Conservation (phyloP, 106 monocot genomes). For the Dendrobium huoshanense region DNA sequence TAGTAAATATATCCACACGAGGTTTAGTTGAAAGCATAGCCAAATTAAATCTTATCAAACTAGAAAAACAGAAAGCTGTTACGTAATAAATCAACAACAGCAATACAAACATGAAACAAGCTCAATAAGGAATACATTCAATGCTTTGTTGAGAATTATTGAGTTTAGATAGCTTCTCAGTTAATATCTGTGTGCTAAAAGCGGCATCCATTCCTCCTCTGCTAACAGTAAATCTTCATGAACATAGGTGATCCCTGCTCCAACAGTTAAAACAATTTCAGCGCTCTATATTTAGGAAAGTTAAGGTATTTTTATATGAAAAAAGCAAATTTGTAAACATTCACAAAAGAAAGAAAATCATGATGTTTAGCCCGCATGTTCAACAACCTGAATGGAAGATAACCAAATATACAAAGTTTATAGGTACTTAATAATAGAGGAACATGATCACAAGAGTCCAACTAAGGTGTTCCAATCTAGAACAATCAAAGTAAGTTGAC, state of each 20-base stretch:
- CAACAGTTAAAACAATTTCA: constrained; percentile 3
- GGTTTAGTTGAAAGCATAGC: background rate
- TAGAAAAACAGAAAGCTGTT: background rate
- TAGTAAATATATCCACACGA: constrained; percentile 2
- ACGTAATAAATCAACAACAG: constrained; percentile 5
- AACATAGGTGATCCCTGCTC: constrained; percentile 1
- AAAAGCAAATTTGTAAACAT: background rate
- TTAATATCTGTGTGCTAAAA: constrained; percentile 9
- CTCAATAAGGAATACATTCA: constrained; percentile 6
- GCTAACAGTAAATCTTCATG: constrained; percentile 4
- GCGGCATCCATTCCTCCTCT: constrained; percentile 4
- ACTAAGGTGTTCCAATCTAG: too few species aligned
- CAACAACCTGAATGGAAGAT: too few species aligned
- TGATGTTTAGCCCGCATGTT: too few species aligned
- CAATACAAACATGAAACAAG: constrained; percentile 1
- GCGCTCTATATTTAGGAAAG: background rate
- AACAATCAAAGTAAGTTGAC: too few species aligned
- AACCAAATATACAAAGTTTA: too few species aligned
- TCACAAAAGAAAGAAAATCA: too few species aligned
- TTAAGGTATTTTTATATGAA: background rate
- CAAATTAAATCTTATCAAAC: constrained; percentile 2
- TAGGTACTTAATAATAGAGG: too few species aligned
- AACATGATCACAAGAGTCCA: too few species aligned
- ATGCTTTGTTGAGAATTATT: constrained; percentile 12
- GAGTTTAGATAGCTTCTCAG: constrained; percentile 13